Percentiles rank a stretch among this genome's conserved stretches.
Evolutionary conservation across 2,329 filamentous ascomycete species (phyloP).

Genomic region (Neonectria punicea): DNA sequence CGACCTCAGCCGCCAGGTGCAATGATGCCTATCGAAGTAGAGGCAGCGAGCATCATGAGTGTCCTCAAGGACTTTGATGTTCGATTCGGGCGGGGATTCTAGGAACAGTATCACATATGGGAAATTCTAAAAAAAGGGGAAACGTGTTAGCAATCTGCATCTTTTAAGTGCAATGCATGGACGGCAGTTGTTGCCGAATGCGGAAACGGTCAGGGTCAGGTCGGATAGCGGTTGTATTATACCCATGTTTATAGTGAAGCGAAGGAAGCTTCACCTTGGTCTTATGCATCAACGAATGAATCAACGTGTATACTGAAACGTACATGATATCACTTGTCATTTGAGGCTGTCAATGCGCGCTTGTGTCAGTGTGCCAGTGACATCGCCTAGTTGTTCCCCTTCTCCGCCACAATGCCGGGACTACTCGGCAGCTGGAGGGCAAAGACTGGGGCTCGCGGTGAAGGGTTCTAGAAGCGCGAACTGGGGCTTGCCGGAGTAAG

Average conservation of each 20-base stretch:
- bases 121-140: slow-evolving; percentile 29
- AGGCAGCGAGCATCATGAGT: slow-evolving; percentile 86
- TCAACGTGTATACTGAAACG: slow-evolving; percentile 37
- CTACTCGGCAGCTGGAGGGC: slow-evolving; percentile 5
- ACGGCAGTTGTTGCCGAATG: slow-evolving; percentile 31
- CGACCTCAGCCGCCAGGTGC: slow-evolving; percentile 48
- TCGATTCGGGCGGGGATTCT: slow-evolving; percentile 67
- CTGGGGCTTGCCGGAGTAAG: slow-evolving; percentile 26
- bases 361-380: slow-evolving; percentile 21
- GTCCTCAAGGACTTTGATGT: slow-evolving; percentile 86
- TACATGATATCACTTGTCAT: slow-evolving; percentile 7
- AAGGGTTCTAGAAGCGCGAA: slow-evolving; percentile 34
- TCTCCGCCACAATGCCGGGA: slow-evolving; percentile 5
- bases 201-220: slow-evolving; percentile 35
- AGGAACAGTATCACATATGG: slow-evolving; percentile 25
- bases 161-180: slow-evolving; percentile 19
- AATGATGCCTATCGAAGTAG: slow-evolving; percentile 76
- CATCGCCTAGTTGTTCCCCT: slow-evolving; percentile 2
- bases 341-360: slow-evolving; percentile 10
- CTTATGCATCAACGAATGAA: slow-evolving; percentile 42
- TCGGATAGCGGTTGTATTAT: slow-evolving; percentile 45
- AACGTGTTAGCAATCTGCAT: slow-evolving; percentile 19
- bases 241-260: slow-evolving; percentile 42
- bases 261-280: slow-evolving; percentile 33
- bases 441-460: slow-evolving; percentile 6